phyloP scores from a whole-genome alignment of 1,139 yeast species.

The Lodderomyces parapsilosis region DNA sequence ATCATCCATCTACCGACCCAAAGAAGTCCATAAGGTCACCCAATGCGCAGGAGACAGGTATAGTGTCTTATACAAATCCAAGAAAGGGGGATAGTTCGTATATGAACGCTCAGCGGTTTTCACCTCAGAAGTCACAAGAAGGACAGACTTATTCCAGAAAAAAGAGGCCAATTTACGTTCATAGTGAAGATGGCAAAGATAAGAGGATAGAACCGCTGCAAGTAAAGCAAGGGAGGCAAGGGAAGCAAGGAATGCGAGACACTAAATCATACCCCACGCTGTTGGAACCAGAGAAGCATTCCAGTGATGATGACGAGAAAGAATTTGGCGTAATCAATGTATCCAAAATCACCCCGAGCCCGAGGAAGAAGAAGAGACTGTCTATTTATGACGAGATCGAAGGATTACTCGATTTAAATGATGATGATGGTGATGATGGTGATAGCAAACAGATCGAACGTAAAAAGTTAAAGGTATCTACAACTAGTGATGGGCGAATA shows the following conservation, averaged over 20 bases:
- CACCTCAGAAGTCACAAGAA: background rate
- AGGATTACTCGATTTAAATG: slow-evolving; percentile 12
- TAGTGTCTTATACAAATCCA: background rate
- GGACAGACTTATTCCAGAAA: no score
- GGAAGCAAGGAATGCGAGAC: background rate
- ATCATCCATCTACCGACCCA: background rate
- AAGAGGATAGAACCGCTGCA: background rate
- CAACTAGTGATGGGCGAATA: slow-evolving; percentile 5
- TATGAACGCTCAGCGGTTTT: background rate
- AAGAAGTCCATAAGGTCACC: background rate
- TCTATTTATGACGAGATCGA: slow-evolving; percentile 6
- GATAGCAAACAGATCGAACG: slow-evolving; percentile 9
- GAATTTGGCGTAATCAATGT: slow-evolving; percentile 8
- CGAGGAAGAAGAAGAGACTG: slow-evolving; percentile 1
- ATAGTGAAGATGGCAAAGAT: background rate
- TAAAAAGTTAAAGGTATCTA: background rate
- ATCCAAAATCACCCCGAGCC: slow-evolving; percentile 2
- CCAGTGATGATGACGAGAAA: background rate
- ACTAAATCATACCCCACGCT: background rate
- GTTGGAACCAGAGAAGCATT: background rate
- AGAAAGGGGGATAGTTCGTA: background rate
- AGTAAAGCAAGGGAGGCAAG: background rate
- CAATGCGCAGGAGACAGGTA: background rate
- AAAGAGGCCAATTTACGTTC: background rate
- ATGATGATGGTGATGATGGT: slow-evolving; percentile 15